Evolutionary conservation across 179 eudicot species (phyloP).

Genomic region (Pouteria campechiana): DNA sequence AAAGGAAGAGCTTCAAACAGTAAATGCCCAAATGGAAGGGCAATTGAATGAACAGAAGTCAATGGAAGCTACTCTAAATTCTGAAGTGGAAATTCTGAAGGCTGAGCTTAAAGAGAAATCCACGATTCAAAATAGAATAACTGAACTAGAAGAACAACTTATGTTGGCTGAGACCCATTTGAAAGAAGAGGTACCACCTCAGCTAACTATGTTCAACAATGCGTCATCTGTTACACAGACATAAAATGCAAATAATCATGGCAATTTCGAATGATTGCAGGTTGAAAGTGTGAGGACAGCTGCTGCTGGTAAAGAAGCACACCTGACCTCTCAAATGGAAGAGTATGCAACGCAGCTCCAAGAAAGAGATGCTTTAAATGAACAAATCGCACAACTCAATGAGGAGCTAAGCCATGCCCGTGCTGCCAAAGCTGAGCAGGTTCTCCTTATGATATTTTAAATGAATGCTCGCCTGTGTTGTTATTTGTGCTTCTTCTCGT

Average conservation of each 20-base stretch:
- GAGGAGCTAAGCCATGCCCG: constrained; percentile 24
- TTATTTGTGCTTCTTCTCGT: too few species aligned
- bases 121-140: constrained; percentile 24
- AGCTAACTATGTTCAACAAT: too few species aligned
- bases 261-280: too few species aligned
- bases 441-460: too few species aligned
- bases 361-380: constrained; percentile 13
- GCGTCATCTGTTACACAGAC: too few species aligned
- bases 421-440: constrained; percentile 20
- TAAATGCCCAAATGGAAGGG: constrained; percentile 37
- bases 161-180: constrained; percentile 32
- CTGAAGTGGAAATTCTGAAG: constrained; percentile 34
- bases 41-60: constrained; percentile 31
- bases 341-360: constrained; percentile 22
- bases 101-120: constrained; percentile 34
- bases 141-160: constrained; percentile 42
- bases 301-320: constrained; percentile 24
- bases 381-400: constrained; percentile 23
- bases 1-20: constrained; percentile 32
- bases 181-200: constrained; percentile 32
- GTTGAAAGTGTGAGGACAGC: constrained; percentile 12
- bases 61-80: constrained; percentile 23
- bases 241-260: too few species aligned
- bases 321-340: constrained; percentile 23
- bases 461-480: too few species aligned